Base-by-base conservation (phyloP, 441 rosid genomes). In the Euphorbia celastroides region DNA sequence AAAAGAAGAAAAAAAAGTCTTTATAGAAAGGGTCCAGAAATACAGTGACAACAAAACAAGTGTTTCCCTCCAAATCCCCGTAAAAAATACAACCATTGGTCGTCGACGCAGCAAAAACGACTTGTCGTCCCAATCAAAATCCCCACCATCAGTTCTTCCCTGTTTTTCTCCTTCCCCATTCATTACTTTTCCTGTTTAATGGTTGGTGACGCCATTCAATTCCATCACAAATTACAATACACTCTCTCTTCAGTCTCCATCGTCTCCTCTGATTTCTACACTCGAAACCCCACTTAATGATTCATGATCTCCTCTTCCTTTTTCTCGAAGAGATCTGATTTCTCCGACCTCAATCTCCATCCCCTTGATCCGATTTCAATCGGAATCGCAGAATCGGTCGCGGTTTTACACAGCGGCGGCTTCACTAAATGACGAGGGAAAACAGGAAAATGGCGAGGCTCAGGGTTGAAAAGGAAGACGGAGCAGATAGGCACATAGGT, bases 391-490 rank as follows among this genome's bases (percentile, higher is more conserved):
- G 14, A 31, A 28, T 16, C 20, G 41, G 27, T 30, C 32, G 22
- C 7, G 31, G 69, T 9, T 25, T 9, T 20, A 25, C 56, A 11
- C 12, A 28, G 31, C 28, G 3, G 25, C 27, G 17, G 36, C n/a
- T 41, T 42, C 48, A 8, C 48, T 25, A 26, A 31, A 7, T 68
- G 59, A 50, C 57, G 27, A 55, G 26, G 3, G 62, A 38, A 27
- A 22, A 20, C 17, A 14, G 25, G 56, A 64, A 23, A 63, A 62
- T 71, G 80, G 56, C 73, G 64, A 65, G 72, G 70, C 32, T 66
- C 60, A 67, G 75, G 66, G 81, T 70, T 7, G 86, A 85, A 55
- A 85, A 82, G 68, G 92, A 86, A n/a, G 92, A 84, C 52, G 79
- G 57, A 5, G 23, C 68, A 7, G 89, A 89, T 25, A 87, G 74